These are phyloP conservation scores for Rachicladosporium sp. DNA, from an alignment of 2,329 filamentous ascomycete genomes.

Conservation along the genomic window DNA sequence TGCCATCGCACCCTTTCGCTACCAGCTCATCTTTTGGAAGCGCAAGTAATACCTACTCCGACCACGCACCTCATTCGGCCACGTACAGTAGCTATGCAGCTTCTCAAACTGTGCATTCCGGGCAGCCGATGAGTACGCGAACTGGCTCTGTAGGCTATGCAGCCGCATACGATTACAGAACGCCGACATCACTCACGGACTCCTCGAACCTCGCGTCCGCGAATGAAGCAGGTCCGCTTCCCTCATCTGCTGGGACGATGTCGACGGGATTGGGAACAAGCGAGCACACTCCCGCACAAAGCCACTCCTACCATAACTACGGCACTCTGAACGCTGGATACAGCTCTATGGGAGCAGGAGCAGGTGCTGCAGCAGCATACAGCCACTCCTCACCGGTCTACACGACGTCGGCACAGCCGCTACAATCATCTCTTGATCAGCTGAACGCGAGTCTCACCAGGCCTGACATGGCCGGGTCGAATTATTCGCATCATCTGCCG, in stretches of 20 bases:
- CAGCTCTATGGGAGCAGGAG: neutral
- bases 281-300: slow-evolving; percentile 4
- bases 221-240: slow-evolving; percentile 4
- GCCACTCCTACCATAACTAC: slow-evolving; percentile 4
- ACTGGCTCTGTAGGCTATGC: slow-evolving; percentile 5
- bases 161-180: slow-evolving; percentile 3
- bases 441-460: neutral
- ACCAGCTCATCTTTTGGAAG: neutral
- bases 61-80: slow-evolving; percentile 4
- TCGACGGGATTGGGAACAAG: slow-evolving; percentile 4
- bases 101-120: slow-evolving; percentile 1
- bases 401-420: slow-evolving; percentile 1
- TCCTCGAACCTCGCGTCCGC: slow-evolving; percentile 2
- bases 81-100: slow-evolving; percentile 3
- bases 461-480: too few relatives aligned
- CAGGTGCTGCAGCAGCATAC: slow-evolving; percentile 2
- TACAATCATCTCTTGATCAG: slow-evolving; percentile 1
- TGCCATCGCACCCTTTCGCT: slow-evolving; percentile 3
- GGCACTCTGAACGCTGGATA: slow-evolving; percentile 1
- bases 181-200: slow-evolving; percentile 6
- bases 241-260: slow-evolving; percentile 2
- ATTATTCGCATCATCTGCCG: neutral
- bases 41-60: slow-evolving; percentile 4
- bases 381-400: slow-evolving; percentile 4
- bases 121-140: slow-evolving; percentile 1